A percentile compares a stretch with the other conserved stretches of the same genome.
Conservation (phyloP, 192 early-diverging fungal genomes). For the Dimargaris cristalligena region DNA sequence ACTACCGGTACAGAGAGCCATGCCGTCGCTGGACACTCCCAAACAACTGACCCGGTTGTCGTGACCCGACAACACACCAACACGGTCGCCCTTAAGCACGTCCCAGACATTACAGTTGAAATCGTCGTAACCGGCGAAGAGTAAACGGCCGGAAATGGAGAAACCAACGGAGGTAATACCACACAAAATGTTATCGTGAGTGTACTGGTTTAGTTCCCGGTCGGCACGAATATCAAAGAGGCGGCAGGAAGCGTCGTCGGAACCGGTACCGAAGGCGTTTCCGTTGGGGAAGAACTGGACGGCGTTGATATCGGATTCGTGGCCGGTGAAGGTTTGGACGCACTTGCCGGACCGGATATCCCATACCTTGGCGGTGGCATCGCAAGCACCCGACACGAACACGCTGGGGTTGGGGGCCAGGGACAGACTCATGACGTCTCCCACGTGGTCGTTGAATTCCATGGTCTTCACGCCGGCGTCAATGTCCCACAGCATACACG, state of each 20-base stretch:
- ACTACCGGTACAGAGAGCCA: conserved; percentile 95
- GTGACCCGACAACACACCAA: conserved; percentile 83
- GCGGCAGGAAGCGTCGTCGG: conserved; percentile 96
- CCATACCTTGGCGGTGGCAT: conserved; percentile 97
- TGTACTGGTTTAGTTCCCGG: conserved; percentile 93
- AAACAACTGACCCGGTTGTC: conserved; percentile 95
- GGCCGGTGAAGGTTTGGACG: conserved; percentile 95
- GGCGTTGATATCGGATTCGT: conserved; percentile 98
- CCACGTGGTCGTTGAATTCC: conserved; percentile 96
- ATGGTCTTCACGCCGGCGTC: conserved; percentile 94
- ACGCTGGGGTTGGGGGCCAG: conserved; percentile 84
- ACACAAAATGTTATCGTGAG: conserved; percentile 95
- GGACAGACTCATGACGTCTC: conserved; percentile 97
- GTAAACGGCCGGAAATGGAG: conserved; percentile 83
- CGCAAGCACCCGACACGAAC: conserved; percentile 97
- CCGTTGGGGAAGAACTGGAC: conserved; percentile 99
- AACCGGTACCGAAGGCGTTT: conserved; percentile 93
- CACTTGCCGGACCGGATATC: conserved; percentile 92
- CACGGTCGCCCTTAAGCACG: conserved; percentile 86
- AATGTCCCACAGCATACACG: conserved; percentile 99
- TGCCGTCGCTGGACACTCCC: conserved; percentile 91
- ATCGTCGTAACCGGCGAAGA: conserved; percentile 99
- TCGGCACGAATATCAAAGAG: conserved; percentile 96
- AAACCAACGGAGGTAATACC: conserved; percentile 98
- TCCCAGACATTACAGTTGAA: conserved; percentile 99